Conservation (phyloP, 805 yeast genomes). For the Tetrapisispora nanseiensis region DNA sequence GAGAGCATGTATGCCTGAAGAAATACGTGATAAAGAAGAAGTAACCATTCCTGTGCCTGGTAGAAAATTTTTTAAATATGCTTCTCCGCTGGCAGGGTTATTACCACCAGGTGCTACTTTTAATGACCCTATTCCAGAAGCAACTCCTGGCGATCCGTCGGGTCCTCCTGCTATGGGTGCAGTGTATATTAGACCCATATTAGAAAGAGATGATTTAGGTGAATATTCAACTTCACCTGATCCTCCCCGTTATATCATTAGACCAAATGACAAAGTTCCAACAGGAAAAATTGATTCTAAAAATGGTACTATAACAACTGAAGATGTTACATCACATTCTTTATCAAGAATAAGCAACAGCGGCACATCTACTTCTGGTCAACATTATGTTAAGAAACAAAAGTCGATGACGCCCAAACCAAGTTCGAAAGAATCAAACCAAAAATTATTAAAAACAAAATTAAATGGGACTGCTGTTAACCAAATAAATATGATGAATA, state of each 20-base stretch:
- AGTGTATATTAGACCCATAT: constrained; percentile 69
- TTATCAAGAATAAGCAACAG: constrained; percentile 18
- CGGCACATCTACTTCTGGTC: constrained; percentile 11
- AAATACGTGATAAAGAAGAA: constrained; percentile 76
- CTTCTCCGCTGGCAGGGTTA: constrained; percentile 75
- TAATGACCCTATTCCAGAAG: constrained; percentile 70
- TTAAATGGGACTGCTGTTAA: background rate
- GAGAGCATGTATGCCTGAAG: constrained; percentile 98
- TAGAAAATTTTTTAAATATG: constrained; percentile 59
- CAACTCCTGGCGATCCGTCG: constrained; percentile 67
- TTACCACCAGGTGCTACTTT: constrained; percentile 69
- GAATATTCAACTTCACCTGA: constrained; percentile 49
- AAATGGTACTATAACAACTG: constrained; percentile 21
- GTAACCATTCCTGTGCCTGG: constrained; percentile 63
- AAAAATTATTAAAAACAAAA: background rate
- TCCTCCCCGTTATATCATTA: constrained; percentile 35
- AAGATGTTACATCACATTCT: constrained; percentile 12
- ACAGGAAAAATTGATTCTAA: constrained; percentile 28
- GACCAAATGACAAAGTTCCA: constrained; percentile 35
- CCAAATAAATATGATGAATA: background rate
- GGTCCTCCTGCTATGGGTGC: constrained; percentile 93
- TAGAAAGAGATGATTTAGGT: constrained; percentile 74
- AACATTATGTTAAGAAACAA: constrained; percentile 8
- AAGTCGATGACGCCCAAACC: background rate
- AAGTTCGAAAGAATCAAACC: background rate